Conservation (phyloP, 805 yeast genomes). For the Saccharomycopsis sp. region DNA sequence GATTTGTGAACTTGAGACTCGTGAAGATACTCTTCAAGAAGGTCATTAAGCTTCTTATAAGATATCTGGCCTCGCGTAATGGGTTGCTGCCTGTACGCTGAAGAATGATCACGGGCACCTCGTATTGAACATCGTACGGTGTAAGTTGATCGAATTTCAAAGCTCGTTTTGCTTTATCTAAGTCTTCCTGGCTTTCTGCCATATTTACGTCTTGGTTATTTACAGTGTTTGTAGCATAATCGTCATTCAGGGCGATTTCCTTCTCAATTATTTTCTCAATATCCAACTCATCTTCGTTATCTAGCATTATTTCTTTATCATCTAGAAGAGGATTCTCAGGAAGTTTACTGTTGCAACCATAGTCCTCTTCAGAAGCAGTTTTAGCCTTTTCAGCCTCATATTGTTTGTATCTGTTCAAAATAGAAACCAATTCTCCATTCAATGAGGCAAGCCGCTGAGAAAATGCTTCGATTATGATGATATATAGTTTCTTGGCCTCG, state of each 20-base stretch:
- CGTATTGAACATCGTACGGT: conserved; percentile 40
- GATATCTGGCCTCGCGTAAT: conserved; percentile 77
- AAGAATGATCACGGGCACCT: conserved; percentile 53
- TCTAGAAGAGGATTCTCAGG: conserved; percentile 24
- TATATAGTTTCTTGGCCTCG: conserved; percentile 65
- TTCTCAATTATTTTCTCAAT: conserved; percentile 33
- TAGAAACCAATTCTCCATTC: conserved; percentile 63
- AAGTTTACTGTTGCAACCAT: conserved; percentile 29
- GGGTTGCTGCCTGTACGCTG: conserved; percentile 52
- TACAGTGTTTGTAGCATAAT: conserved; percentile 17
- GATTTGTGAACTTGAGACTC: conserved; percentile 84
- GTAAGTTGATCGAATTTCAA: conserved; percentile 27
- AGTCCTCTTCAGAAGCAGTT: conserved; percentile 37
- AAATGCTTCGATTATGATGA: conserved; percentile 82
- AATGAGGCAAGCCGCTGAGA: conserved; percentile 72
- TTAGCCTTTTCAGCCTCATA: conserved; percentile 40
- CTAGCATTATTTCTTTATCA: conserved; percentile 3
- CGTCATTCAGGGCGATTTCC: conserved; percentile 16
- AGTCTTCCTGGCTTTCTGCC: conserved; percentile 23
- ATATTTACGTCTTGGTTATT: conserved; percentile 28
- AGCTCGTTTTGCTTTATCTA: conserved; percentile 7
- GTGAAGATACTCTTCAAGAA: conserved; percentile 85
- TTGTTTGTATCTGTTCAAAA: conserved; percentile 53
- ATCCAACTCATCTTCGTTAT: conserved; percentile 28
- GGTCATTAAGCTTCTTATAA: conserved; percentile 82